Evolutionary conservation across 306 rosid genomes (phyloP).

Genomic region (Vigna angularis): DNA sequence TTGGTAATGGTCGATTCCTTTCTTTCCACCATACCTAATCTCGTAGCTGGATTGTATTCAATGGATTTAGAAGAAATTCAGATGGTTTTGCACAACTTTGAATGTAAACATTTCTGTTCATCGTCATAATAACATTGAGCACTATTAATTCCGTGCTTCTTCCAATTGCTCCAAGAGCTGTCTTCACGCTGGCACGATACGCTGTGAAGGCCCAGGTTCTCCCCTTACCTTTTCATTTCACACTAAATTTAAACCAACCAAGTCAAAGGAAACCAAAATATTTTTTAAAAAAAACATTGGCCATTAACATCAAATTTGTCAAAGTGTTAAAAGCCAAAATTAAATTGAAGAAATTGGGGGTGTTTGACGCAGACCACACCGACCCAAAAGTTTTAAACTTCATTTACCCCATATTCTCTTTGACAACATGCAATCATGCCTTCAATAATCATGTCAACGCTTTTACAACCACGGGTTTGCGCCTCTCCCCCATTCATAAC

Average conservation of each 20-base stretch:
- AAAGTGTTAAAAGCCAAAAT: conserved; percentile 9
- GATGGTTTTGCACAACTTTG: neutral
- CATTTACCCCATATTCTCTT: neutral
- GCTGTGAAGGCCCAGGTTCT: conserved; percentile 37
- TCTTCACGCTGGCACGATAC: conserved; percentile 37
- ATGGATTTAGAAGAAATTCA: neutral
- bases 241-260: conserved; percentile 28
- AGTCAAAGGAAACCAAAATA: conserved; percentile 31
- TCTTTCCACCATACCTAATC: conserved; percentile 27
- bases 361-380: conserved; percentile 15
- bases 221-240: conserved; percentile 28
- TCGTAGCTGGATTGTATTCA: neutral
- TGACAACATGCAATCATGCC: conserved; percentile 31
- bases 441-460: conserved; percentile 34
- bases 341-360: neutral
- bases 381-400: conserved; percentile 22
- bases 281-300: neutral
- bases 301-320: conserved; percentile 28
- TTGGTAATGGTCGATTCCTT: conserved; percentile 47
- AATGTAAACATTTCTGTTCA: neutral
- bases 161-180: conserved; percentile 38
- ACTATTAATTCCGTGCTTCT: neutral
- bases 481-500: neutral
- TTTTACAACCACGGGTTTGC: conserved; percentile 16
- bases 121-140: neutral